Evolutionary conservation across 2,329 filamentous ascomycete species (phyloP).

Genomic region (Dothistroma pini): DNA sequence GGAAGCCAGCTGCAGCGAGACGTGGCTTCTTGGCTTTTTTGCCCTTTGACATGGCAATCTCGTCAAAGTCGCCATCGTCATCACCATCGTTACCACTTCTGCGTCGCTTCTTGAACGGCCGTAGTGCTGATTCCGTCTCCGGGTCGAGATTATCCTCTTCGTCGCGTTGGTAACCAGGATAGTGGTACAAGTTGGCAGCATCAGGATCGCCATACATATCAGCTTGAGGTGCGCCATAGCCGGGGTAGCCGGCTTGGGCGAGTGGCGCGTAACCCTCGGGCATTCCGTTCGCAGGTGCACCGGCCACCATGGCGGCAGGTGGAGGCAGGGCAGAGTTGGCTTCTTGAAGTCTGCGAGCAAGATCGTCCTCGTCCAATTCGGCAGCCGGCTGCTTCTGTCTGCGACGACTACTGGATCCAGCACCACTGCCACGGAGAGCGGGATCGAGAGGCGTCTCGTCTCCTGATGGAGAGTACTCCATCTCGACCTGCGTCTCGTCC

Average conservation of each 20-base stretch:
- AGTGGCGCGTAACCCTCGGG: slow-evolving; percentile 35
- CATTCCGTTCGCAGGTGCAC: slow-evolving; percentile 20
- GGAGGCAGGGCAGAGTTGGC: slow-evolving; percentile 31
- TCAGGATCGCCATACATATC: slow-evolving; percentile 32
- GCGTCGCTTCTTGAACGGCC: slow-evolving; percentile 30
- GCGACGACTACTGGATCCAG: slow-evolving; percentile 11
- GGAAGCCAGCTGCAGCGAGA: slow-evolving; percentile 32
- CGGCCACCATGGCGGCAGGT: slow-evolving; percentile 30
- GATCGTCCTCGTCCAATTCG: slow-evolving; percentile 28
- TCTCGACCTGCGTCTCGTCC: slow-evolving; percentile 38
- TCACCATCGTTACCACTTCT: slow-evolving; percentile 18
- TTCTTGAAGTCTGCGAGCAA: slow-evolving; percentile 30
- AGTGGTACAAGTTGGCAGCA: slow-evolving; percentile 26
- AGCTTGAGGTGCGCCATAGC: slow-evolving; percentile 27
- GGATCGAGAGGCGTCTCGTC: slow-evolving; percentile 35
- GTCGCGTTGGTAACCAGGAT: slow-evolving; percentile 24
- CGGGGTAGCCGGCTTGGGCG: slow-evolving; percentile 27
- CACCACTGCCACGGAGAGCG: slow-evolving; percentile 25
- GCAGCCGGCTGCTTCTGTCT: slow-evolving; percentile 19
- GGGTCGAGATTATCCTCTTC: slow-evolving; percentile 33
- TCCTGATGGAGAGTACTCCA: slow-evolving; percentile 40
- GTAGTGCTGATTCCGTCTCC: slow-evolving; percentile 18
- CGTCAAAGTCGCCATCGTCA: slow-evolving; percentile 31
- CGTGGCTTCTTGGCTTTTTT: slow-evolving; percentile 35
- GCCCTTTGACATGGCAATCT: slow-evolving; percentile 37